Base-by-base conservation (phyloP, 2,329 filamentous ascomycete genomes). In the Curvularia lunata region DNA sequence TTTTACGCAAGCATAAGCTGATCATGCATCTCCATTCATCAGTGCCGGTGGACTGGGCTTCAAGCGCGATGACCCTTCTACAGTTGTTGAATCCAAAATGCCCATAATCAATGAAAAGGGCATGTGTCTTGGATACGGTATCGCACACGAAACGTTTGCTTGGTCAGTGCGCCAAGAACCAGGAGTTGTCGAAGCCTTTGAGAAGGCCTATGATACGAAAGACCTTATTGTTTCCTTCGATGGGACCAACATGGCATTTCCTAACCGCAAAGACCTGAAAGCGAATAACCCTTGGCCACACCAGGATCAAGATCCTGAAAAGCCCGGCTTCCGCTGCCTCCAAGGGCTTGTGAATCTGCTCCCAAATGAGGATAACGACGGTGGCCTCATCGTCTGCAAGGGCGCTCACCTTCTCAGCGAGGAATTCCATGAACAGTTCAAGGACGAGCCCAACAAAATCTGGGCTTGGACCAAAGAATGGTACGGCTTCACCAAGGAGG, bases 301-400 rank as follows among this genome's bases (percentile, higher is more conserved):
- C 45, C 62, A 67, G 41, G 69, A 71, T 32, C 68, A 72, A 40
- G 63, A 64, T 23, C 69, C 68, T 3, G 42, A 46, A 7, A 62
- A 77, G 78, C 75, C 74, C 12, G 83, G 82, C 0, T 82, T 85
- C 65, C 76, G 81, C 2, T 85, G 83, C 61, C 72, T 82, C 1
- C 82, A 84, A 58, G 83, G 83, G 4, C 73, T 84, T 0, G 79
- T 84, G 1, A 84, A 84, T 65, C 61, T 81, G 6, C 58, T 72
- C 1, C 73, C 70, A 2, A 75, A 73, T 25, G 75, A 75, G 0
- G 73, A 73, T 1, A 62, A 77, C 8, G 75, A 78, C 52, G 76
- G 75, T 16, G 67, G 74, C 63, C 64, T 78, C 59, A 74, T 77
- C 37, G 75, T 74, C 8, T 74, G 68, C 56, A 70, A 70, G 28